Evolutionary conservation across 2,329 filamentous ascomycete species (phyloP).

Genomic region (Arthrobotrys pseudoclavata): DNA sequence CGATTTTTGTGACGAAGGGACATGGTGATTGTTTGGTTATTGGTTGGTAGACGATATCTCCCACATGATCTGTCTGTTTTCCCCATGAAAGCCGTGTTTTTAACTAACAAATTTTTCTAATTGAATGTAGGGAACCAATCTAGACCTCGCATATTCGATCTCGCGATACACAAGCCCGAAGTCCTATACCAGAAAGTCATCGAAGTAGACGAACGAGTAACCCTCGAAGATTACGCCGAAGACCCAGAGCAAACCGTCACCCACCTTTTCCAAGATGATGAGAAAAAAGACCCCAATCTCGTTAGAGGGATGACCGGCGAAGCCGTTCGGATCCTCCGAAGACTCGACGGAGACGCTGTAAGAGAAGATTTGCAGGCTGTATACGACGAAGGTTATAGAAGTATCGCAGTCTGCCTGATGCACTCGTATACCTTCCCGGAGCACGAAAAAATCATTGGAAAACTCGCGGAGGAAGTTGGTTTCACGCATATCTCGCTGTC

Average conservation of each 20-base stretch:
- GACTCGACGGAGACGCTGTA: slow-evolving; percentile 73
- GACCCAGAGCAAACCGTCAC: slow-evolving; percentile 78
- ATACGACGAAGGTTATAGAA: slow-evolving; percentile 78
- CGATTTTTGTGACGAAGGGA: slow-evolving; percentile 86
- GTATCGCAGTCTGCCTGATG: slow-evolving; percentile 90
- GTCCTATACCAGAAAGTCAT: slow-evolving; percentile 86
- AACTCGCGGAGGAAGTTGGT: slow-evolving; percentile 82
- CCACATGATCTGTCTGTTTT: background rate
- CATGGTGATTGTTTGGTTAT: slow-evolving; percentile 91
- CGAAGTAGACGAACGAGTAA: slow-evolving; percentile 92
- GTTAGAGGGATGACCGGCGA: slow-evolving; percentile 81
- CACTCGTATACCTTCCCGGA: slow-evolving; percentile 92
- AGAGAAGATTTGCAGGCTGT: slow-evolving; percentile 75
- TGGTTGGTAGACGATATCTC: slow-evolving; percentile 68
- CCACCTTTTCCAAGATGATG: slow-evolving; percentile 65
- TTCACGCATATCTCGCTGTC: slow-evolving; percentile 86
- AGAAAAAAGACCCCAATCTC: slow-evolving; percentile 70
- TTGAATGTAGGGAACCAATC: slow-evolving; percentile 76
- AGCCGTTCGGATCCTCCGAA: slow-evolving; percentile 77
- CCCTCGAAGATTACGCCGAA: slow-evolving; percentile 90
- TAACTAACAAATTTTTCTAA: slow-evolving; percentile 16
- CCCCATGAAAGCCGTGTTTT: slow-evolving; percentile 1
- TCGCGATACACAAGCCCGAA: slow-evolving; percentile 87
- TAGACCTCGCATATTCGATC: slow-evolving; percentile 88
- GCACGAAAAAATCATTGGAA: slow-evolving; percentile 83